Evolutionary conservation across 805 yeast species (phyloP).

Genomic region (Nakazawaea laoshanensis): DNA sequence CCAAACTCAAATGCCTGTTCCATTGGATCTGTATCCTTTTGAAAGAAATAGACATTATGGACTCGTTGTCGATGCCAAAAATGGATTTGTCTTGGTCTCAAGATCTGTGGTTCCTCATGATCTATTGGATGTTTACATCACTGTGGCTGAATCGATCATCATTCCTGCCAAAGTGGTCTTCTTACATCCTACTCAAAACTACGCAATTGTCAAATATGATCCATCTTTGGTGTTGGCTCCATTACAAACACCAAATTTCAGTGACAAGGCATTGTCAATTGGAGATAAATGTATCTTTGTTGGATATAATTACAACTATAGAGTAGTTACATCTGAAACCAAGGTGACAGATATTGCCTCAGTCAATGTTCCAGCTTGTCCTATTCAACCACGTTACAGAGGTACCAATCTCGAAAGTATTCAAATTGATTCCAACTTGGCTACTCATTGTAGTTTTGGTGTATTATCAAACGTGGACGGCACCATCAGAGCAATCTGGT

Average conservation of each 20-base stretch:
- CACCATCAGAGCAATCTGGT: conserved; percentile 76
- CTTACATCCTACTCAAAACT: conserved; percentile 81
- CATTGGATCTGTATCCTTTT: conserved; percentile 68
- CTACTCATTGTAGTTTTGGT: conserved; percentile 74
- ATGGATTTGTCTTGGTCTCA: conserved; percentile 75
- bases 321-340: conserved; percentile 68
- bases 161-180: conserved; percentile 77
- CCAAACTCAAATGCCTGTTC: conserved; percentile 52
- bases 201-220: conserved; percentile 77
- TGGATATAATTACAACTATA: conserved; percentile 66
- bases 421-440: conserved; percentile 61
- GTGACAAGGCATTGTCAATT: conserved; percentile 47
- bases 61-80: conserved; percentile 69
- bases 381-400: conserved; percentile 70
- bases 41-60: conserved; percentile 63
- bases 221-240: conserved; percentile 67
- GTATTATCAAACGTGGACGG: conserved; percentile 73
- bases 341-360: conserved; percentile 71
- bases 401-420: conserved; percentile 78
- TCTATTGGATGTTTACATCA: conserved; percentile 61
- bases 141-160: conserved; percentile 79
- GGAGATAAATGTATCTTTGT: conserved; percentile 75
- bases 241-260: conserved; percentile 57
- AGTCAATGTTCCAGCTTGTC: conserved; percentile 60
- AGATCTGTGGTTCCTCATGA: conserved; percentile 80